These are phyloP conservation scores for Leccinum subfulvum DNA, from an alignment of 1,284 basidiomycete genomes.

Conservation along the genomic window DNA sequence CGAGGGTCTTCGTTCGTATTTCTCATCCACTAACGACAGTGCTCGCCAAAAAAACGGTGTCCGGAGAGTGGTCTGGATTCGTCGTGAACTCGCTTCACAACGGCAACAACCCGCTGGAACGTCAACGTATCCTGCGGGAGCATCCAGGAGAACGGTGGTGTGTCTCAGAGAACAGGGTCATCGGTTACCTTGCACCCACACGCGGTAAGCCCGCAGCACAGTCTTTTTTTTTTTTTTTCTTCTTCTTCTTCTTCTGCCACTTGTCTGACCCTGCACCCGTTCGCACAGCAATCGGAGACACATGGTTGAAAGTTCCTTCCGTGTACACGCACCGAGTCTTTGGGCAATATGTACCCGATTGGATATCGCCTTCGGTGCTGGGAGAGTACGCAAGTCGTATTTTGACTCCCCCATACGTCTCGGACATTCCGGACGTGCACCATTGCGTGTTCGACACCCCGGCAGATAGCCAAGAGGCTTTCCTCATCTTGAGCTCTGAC, in stretches of 20 bases:
- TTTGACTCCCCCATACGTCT: constrained; percentile 60
- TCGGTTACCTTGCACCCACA: constrained; percentile 66
- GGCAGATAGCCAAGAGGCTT: constrained; percentile 23
- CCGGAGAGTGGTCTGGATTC: constrained; percentile 42
- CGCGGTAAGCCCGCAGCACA: constrained; percentile 44
- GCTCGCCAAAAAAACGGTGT: constrained; percentile 42
- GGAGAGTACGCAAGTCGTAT: constrained; percentile 46
- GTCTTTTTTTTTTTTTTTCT: not conserved
- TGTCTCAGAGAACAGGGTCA: constrained; percentile 50
- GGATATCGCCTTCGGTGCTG: constrained; percentile 40
- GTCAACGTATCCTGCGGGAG: constrained; percentile 46
- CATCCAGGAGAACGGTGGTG: constrained; percentile 56
- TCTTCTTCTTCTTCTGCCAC: constrained; percentile 1
- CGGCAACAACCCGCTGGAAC: constrained; percentile 48
- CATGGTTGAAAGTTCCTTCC: constrained; percentile 59
- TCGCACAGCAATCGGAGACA: constrained; percentile 58
- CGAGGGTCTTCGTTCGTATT: not conserved
- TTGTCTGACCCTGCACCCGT: constrained; percentile 24
- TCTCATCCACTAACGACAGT: constrained; percentile 35
- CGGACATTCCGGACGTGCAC: constrained; percentile 49
- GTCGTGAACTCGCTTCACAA: constrained; percentile 58
- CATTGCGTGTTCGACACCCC: constrained; percentile 37
- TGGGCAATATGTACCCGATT: constrained; percentile 46
- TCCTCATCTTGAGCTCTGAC: constrained; percentile 56
- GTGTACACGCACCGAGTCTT: constrained; percentile 56